Evolutionary conservation across 352 stramenopile species (phyloP).

Genomic region (Blastocystis sp.): DNA sequence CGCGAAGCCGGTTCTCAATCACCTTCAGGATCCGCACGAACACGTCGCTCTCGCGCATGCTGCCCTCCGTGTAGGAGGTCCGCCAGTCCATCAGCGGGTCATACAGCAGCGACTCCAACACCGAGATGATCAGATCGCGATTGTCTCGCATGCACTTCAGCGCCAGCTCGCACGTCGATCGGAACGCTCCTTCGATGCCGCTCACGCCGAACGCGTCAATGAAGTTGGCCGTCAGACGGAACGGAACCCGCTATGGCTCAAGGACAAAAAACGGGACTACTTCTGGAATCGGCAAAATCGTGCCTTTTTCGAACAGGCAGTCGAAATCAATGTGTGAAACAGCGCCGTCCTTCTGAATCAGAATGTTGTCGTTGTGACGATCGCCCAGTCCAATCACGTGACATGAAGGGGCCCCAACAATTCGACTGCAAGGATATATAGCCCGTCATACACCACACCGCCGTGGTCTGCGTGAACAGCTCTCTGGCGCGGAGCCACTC

Average conservation of each 20-base stretch:
- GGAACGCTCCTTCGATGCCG: constrained; percentile 90
- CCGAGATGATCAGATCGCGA: constrained; percentile 91
- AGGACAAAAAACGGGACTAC: background rate
- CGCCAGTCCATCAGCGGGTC: constrained; percentile 89
- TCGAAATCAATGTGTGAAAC: constrained; percentile 99
- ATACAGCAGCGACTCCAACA: constrained; percentile 96
- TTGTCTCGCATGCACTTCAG: constrained; percentile 87
- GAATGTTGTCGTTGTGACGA: constrained; percentile 98
- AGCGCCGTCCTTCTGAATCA: constrained; percentile 94
- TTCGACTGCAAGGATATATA: constrained; percentile 75
- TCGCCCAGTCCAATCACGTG: constrained; percentile 81
- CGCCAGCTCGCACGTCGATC: constrained; percentile 84
- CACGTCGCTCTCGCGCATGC: constrained; percentile 78
- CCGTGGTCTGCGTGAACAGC: constrained; percentile 78
- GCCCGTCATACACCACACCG: constrained; percentile 91
- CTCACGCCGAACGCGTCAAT: constrained; percentile 97
- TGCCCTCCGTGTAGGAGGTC: constrained; percentile 76
- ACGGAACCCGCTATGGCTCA: constrained; percentile 92
- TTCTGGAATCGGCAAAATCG: constrained; percentile 21
- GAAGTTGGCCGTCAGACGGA: constrained; percentile 98
- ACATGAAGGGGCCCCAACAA: background rate
- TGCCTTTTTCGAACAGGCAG: constrained; percentile 98
- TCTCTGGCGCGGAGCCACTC: constrained; percentile 92
- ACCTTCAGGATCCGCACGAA: constrained; percentile 82
- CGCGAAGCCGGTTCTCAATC: constrained; percentile 85